Base-by-base conservation (phyloP, 2,329 filamentous ascomycete species). In the Monosporascus sp. region DNA sequence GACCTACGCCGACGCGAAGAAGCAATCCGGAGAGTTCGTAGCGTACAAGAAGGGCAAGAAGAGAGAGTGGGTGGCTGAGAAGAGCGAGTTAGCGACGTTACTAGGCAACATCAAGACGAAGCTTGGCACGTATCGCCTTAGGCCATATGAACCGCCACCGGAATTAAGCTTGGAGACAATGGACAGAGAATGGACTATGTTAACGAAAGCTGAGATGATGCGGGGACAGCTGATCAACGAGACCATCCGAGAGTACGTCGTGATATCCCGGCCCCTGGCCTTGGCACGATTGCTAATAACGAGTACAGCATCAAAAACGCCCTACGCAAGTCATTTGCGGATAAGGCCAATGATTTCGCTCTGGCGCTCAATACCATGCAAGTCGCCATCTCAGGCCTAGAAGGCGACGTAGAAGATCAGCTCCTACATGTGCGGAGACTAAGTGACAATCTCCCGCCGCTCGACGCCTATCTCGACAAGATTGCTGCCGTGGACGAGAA, bases 61-160 rank as follows among this genome's bases (percentile, higher is more conserved):
- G 78, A 84, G 94, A 56, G 85, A 90, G 55, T 99, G 94, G 94
- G 94, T 99, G 27, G 94, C 91, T 1, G 94, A 99, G 75, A 97
- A 97, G 79, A 96, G 91, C 54, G 94, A 99, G 67, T 78, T 99
- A 53, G 91, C 92, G 37, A 94, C 93, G 5, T 75, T 99, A 56
- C 76, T 99, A 52, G 94, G 94, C 37, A 99, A 99, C 72, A 97
- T 99, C 80, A 97, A 97, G 78, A 99, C 94, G 1, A 99, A 99
- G 72, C 79, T 99, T 63, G 92, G 90, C 63, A 99, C 94, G 41
- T 99, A 99, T 70, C 86, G 92, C 49, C 75, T 99, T 52, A 84
- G 90, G 57, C 88, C 93, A 7, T 99, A 99, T 66, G 88, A 96
- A 48, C 94, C 94, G 37, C 94, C 94, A 3, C 78, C 82, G 51